Evolutionary conservation across 2,329 filamentous ascomycete genomes (phyloP), one percentile per base, ranked within the genome.

Genomic region (Exophiala sp.): DNA sequence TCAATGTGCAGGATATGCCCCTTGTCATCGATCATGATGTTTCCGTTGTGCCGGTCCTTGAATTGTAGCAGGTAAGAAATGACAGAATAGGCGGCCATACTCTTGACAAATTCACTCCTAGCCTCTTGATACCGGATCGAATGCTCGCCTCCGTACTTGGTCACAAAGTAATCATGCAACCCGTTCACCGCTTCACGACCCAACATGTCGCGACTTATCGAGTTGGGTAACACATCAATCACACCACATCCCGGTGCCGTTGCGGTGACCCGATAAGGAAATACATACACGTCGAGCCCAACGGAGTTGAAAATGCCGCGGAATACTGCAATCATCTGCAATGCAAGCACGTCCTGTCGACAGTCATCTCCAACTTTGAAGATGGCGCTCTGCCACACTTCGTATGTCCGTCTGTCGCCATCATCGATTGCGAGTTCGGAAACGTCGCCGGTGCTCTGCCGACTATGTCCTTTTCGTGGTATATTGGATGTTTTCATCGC

Each of bases 341-440:
- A 77, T 1, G 94, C 94, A 56, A 99, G 79, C 48, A 99, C 88
- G 65, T 99, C 95, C 73, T 99, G 94, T 47, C 94, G 87, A 69
- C 94, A 97, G 71, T 99, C 94, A 69, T 99, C 94, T 58, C 94
- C 94, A 45, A 99, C 95, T 71, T 99, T 99, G 84, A 99, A 99
- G 67, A 99, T 99, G 52, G 92, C 94, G 1, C 91, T 95, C 71
- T 99, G 94, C 95, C 94, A 97, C n/a, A 92, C 87, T 70, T 99
- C 95, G 62, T 95, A 84, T 0, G 84, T 89, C 32, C 54, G 65
- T 65, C 65, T 6, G 66, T 67, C 16, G 6, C 18, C 40, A 6
- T 56, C 55, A 21, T 54, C 47, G 29, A 56, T n/a, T 52, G 44
- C 38, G 9, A 50, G 24, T 32, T 57, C 57, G 39, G 54, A 62